Evolutionary conservation across 371 early-diverging fungal species (phyloP).

Genomic region (Mucor piriformis): DNA sequence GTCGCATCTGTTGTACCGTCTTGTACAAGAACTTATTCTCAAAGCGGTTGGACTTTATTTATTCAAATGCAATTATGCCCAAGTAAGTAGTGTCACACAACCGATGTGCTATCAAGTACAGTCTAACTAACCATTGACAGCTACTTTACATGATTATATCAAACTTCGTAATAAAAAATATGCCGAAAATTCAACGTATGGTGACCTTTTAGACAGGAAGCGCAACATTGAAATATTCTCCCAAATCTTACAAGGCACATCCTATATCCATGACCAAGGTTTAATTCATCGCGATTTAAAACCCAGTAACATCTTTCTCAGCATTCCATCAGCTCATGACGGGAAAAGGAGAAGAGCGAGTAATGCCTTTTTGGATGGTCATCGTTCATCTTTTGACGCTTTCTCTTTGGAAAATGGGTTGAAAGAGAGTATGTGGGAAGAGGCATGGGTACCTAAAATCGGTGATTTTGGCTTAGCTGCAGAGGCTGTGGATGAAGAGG

Average conservation of each 20-base stretch:
- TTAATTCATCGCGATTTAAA: conserved; percentile 85
- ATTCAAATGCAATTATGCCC: conserved; percentile 89
- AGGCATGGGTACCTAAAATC: conserved; percentile 61
- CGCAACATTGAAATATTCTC: conserved; percentile 54
- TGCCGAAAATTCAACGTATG: conserved; percentile 13
- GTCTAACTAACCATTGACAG: conserved; percentile 16
- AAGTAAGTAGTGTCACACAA: conserved; percentile 35
- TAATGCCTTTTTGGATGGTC: not conserved
- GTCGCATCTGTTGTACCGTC: not conserved
- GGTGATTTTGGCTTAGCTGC: conserved; percentile 91
- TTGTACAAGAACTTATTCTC: not conserved
- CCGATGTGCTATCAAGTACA: too few species aligned
- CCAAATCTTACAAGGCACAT: conserved; percentile 68
- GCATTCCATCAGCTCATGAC: conserved; percentile 5
- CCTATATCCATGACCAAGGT: conserved; percentile 74
- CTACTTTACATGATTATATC: conserved; percentile 49
- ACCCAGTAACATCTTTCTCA: conserved; percentile 74
- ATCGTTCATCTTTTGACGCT: not conserved
- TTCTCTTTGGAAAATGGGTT: not conserved
- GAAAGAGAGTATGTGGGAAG: conserved; percentile 2
- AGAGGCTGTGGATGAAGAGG: conserved; percentile 32
- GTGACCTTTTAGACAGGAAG: conserved; percentile 34
- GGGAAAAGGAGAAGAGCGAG: conserved; percentile 30
- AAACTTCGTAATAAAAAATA: conserved; percentile 31
- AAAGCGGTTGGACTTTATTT: conserved; percentile 41